phyloP scores from a whole-genome alignment of 2,329 filamentous ascomycete species.

The Fusarium sp. region DNA sequence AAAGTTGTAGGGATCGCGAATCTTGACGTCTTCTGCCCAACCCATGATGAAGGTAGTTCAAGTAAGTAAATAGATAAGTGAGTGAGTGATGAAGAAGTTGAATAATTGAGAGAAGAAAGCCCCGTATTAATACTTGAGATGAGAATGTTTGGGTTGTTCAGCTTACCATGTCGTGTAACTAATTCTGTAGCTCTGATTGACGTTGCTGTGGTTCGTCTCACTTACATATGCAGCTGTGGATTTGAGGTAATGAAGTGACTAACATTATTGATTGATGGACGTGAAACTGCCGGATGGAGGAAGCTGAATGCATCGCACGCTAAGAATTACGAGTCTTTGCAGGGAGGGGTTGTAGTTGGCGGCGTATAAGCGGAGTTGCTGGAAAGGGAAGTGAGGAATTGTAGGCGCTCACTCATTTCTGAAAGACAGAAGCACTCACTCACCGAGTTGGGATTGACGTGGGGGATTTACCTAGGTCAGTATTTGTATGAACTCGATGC shows the following conservation, averaged over 20 bases:
- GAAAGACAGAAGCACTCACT: background rate
- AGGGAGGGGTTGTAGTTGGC: background rate
- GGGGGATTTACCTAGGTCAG: no score
- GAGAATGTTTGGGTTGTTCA: background rate
- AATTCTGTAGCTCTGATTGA: background rate
- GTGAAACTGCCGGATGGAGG: background rate
- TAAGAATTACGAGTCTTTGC: background rate
- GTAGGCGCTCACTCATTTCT: background rate
- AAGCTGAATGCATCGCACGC: background rate
- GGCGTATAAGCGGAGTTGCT: background rate
- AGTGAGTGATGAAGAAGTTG: no score
- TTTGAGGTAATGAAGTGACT: background rate
- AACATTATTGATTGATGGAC: background rate
- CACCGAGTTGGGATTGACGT: background rate
- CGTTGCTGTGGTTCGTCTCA: background rate
- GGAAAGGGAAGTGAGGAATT: background rate
- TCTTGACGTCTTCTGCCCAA: constrained; percentile 26
- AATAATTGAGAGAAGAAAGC: background rate
- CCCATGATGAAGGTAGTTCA: constrained; percentile 7
- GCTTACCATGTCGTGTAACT: background rate
- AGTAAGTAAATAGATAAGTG: background rate
- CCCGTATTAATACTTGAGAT: background rate
- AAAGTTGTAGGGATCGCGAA: constrained; percentile 43
- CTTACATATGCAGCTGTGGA: background rate
- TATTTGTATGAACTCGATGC: no score